Evolutionary conservation across 345 rosid species (phyloP).

Genomic region (Gossypium ekmanianum): DNA sequence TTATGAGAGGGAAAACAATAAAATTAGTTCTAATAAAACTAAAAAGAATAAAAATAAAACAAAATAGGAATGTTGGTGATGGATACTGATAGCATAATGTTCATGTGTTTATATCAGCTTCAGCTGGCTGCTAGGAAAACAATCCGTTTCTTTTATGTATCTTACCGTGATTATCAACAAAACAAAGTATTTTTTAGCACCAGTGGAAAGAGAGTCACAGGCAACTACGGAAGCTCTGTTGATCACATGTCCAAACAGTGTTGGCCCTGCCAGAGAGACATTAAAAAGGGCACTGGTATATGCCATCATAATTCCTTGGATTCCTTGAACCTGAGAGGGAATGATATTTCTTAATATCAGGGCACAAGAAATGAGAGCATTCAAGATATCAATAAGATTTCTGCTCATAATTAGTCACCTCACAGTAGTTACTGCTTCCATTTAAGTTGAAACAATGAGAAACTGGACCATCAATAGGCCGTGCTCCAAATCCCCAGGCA

Average conservation of each 20-base stretch:
- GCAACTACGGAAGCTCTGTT: constrained; percentile 66
- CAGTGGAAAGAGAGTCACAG: constrained; percentile 63
- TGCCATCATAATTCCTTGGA: constrained; percentile 80
- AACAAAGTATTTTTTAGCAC: constrained; percentile 57
- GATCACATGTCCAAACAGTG: constrained; percentile 87
- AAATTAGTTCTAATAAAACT: not conserved
- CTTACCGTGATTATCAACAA: constrained; percentile 89
- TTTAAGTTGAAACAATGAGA: constrained; percentile 93
- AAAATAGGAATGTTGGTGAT: not conserved
- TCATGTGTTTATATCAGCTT: not conserved
- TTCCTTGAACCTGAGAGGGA: constrained; percentile 37
- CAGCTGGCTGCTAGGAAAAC: not conserved
- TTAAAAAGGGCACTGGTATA: constrained; percentile 77
- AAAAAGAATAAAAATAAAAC: not conserved
- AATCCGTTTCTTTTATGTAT: constrained; percentile 4
- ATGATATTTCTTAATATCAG: not conserved
- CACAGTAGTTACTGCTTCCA: constrained; percentile 77
- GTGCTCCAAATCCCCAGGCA: constrained; percentile 98
- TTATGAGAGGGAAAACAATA: not conserved
- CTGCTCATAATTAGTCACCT: constrained; percentile 39
- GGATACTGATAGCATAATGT: not conserved
- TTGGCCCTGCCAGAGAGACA: constrained; percentile 94
- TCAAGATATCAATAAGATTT: not conserved
- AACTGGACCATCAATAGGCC: constrained; percentile 95
- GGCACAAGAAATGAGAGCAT: not conserved